Conservation (phyloP, 139 green algal species). For the Deuterostichococcus epilithicus region DNA sequence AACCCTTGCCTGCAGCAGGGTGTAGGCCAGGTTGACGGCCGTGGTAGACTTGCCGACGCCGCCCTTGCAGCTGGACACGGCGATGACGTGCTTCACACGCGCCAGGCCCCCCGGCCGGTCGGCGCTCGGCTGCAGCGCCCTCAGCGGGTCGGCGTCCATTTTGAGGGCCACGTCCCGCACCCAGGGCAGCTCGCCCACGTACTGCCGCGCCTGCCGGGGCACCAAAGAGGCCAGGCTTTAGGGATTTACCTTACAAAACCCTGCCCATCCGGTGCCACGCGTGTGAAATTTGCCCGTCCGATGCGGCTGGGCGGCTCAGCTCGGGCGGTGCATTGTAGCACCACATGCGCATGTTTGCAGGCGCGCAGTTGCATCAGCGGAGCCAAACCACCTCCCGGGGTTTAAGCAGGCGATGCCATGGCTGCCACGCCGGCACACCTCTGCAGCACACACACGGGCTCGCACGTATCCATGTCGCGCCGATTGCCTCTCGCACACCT, state of each 20-base stretch:
- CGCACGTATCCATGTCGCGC: too few species aligned
- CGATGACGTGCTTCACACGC: slow-evolving; percentile 88
- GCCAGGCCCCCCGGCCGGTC: slow-evolving; percentile 70
- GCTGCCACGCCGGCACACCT: too few species aligned
- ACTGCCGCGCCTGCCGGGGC: slow-evolving; percentile 14
- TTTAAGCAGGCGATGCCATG: too few species aligned
- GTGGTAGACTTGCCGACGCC: slow-evolving; percentile 96
- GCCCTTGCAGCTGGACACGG: slow-evolving; percentile 68
- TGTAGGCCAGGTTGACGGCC: slow-evolving; percentile 96
- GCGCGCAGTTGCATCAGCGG: too few species aligned
- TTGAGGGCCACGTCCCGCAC: slow-evolving; percentile 63
- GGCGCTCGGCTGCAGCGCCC: slow-evolving; percentile 58
- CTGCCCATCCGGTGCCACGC: too few species aligned
- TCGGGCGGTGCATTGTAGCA: too few species aligned
- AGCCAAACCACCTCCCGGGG: too few species aligned
- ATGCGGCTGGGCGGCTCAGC: too few species aligned
- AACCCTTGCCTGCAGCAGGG: slow-evolving; percentile 78
- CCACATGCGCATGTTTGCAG: too few species aligned
- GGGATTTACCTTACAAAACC: too few species aligned
- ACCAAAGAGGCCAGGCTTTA: not conserved
- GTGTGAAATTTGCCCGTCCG: too few species aligned
- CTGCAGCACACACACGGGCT: too few species aligned
- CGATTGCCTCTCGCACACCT: slow-evolving; percentile 41
- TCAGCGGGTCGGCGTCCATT: slow-evolving; percentile 76
- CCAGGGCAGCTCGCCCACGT: slow-evolving; percentile 55